Base-by-base conservation (phyloP, 2,329 filamentous ascomycete genomes). In the Aspergillus chevalieri region DNA sequence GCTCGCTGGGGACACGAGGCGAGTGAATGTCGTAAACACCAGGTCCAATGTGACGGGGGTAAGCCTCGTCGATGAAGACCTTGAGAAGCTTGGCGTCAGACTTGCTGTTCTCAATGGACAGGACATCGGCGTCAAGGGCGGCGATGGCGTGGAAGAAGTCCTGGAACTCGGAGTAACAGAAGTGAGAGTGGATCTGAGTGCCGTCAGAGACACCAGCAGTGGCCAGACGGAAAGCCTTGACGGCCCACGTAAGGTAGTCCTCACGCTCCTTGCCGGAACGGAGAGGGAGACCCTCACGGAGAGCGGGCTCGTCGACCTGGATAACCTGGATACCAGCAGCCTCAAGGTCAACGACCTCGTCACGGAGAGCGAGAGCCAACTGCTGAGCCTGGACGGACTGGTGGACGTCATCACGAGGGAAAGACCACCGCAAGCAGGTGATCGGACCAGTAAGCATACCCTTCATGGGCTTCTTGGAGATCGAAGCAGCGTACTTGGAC, bases 81-180 rank as follows among this genome's bases (percentile, higher is more conserved):
- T 92, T 87, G 71, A 98, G 87, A 63, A 98, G 86, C 87, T 98
- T 98, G 71, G 93, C 93, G 68, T 98, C 93, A 65, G 89, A 95
- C 87, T 98, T 98, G 87, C 88, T 94, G 89, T 98, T 98, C 86
- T 98, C 93, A 65, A 98, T 98, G 70, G 89, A 95, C 67, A 98
- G 85, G 57, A 98, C 93, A 76, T 98, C 93, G 57, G 93, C 92
- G 72, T 98, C 93, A 58, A 98, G 86, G 54, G 93, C 92, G 59
- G 93, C 89, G 65, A 98, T 98, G 77, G 93, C 93, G 78, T 97
- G 89, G 90, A 98, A 98, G 84, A 98, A 98, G 82, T 98, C 93
- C 80, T 98, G 93, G 89, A 98, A 98, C 83, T 98, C 93, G 47
- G 93, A 97, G 86, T 98, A 98, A 77, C 93, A 98, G 88, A 98